Conservation (phyloP, 495 filamentous ascomycete genomes). For the Filosporella fistucella region DNA sequence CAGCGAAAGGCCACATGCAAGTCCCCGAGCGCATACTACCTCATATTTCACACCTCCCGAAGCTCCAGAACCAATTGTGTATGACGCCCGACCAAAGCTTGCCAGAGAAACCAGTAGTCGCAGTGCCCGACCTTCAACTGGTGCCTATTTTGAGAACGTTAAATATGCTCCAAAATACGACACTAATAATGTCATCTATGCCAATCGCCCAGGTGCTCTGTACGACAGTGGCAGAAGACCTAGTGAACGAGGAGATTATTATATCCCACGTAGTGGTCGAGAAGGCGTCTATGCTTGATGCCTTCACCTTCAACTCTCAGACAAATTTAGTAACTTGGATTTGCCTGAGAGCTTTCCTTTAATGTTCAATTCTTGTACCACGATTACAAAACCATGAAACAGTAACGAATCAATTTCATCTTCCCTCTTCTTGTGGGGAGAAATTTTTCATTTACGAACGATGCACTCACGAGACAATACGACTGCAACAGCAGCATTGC, state of each 20-base stretch:
- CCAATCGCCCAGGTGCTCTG: background rate
- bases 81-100: constrained; percentile 7
- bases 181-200: constrained; percentile 1
- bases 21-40: background rate
- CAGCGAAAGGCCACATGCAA: constrained; percentile 3
- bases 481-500: background rate
- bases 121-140: background rate
- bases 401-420: constrained; percentile 4
- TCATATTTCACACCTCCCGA: constrained; percentile 2
- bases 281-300: background rate
- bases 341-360: background rate
- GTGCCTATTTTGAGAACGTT: background rate
- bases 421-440: background rate
- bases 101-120: background rate
- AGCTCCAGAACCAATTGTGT: constrained; percentile 3
- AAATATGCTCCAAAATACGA: background rate
- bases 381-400: background rate
- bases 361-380: background rate
- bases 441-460: background rate
- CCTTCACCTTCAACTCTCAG: background rate
- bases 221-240: background rate
- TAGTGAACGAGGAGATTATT: too few relatives aligned
- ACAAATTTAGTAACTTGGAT: background rate
- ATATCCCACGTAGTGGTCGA: background rate
- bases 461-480: background rate